phyloP scores from a whole-genome alignment of 768 basidiomycete genomes.

The Rubroboletus satanas region DNA sequence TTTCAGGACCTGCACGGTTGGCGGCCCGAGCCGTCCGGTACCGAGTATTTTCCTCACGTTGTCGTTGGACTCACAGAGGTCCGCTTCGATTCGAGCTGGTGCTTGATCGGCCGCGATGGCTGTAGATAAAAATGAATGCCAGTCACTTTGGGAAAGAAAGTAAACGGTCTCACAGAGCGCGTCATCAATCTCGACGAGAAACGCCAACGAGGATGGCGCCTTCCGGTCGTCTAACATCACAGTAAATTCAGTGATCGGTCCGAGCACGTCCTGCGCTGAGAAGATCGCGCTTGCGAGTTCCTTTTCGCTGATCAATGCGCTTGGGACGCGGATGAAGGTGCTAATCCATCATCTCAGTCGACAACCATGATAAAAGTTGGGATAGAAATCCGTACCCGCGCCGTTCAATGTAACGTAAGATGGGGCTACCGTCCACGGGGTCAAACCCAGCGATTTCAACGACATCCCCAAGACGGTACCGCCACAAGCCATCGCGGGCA shows the following conservation, averaged over 20 bases:
- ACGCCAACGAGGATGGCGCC: not conserved
- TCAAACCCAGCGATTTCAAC: conserved; percentile 17
- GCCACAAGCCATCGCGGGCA: conserved; percentile 22
- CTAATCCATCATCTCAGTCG: conserved; percentile 2
- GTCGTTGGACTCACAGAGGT: conserved; percentile 4
- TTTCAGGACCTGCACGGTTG: conserved; percentile 13
- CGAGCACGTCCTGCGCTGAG: conserved; percentile 10
- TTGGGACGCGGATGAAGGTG: not conserved
- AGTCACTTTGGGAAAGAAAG: not conserved
- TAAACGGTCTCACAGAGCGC: not conserved
- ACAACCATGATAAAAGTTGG: not conserved
- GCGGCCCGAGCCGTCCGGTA: not conserved
- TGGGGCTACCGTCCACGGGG: conserved; percentile 17
- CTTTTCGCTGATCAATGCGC: conserved; percentile 8
- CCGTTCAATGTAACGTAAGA: conserved; percentile 20
- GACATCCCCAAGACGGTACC: conserved; percentile 23
- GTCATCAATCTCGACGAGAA: conserved; percentile 14
- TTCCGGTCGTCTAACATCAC: conserved; percentile 15
- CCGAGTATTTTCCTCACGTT: not conserved
- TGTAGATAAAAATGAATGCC: not conserved
- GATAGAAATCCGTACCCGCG: conserved; percentile 10
- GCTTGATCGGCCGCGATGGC: not conserved
- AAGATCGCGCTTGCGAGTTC: conserved; percentile 12
- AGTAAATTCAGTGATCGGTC: conserved; percentile 15
- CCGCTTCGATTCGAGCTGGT: not conserved